Evolutionary conservation across 192 early-diverging fungal species (phyloP), one percentile per base, ranked within the genome.

Genomic region (Podila verticillata): DNA sequence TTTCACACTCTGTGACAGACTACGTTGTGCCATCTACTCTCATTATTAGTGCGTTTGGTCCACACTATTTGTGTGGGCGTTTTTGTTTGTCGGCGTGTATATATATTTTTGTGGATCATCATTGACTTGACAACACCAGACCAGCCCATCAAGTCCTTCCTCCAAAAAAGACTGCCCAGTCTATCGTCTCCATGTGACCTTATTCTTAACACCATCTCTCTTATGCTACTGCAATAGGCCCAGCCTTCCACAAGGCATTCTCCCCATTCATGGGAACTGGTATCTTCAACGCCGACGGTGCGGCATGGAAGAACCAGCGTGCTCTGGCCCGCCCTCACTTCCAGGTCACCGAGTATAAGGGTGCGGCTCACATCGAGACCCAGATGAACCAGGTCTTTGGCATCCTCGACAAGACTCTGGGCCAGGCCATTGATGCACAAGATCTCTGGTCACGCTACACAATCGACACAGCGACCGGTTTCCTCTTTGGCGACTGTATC

Each of bases 361-460:
- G 77, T 2, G 77, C 77, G 5, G 77, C 77, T 20, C 77, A 80
- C 35, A 80, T 80, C 64, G 77, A 80, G 65, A 80, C 77, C 9
- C 77, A 80, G 29, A 80, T 80, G 48, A 72, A 80, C 66, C 77
- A 80, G 30, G 70, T 80, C 65, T 80, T 72, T 65, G 70, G 77
- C 20, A 80, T 80, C 49, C 61, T 80, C 20, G 66, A 80, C 57
- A 56, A 72, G 48, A 36, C 69, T 9, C 63, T 80, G 0, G 77
- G 77, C 48, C 65, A 67, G 5, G 44, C 63, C 7, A 57, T 80
- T 28, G 77, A 80, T 48, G 77, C 35, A 19, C 77, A 80, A 66
- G 77, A 80, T 26, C 70, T 80, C 34, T 80, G 77, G 77, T 80
- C 77, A 24, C 70, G 77, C 7, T 80, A 80, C 66, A 80, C 77